Conservation (phyloP, 2,329 filamentous ascomycete genomes). For the Microdochium paspali region DNA sequence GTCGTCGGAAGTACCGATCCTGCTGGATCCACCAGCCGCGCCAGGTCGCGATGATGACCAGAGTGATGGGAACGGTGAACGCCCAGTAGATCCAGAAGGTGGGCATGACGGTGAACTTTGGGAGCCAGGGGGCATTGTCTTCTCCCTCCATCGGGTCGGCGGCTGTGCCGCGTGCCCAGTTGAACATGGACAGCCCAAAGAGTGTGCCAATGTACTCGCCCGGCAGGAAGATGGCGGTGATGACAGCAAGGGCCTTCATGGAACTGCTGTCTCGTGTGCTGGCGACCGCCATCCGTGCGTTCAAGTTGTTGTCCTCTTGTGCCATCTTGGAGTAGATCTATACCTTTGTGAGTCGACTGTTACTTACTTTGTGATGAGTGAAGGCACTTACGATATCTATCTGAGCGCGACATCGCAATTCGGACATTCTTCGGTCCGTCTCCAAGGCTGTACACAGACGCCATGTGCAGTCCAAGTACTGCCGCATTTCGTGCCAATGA, state of each 20-base stretch:
- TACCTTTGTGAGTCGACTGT: slow-evolving; percentile 3
- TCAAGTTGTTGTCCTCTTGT: slow-evolving; percentile 38
- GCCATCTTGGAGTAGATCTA: slow-evolving; percentile 39
- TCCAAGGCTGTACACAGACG: slow-evolving; percentile 33
- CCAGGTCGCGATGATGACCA: slow-evolving; percentile 30
- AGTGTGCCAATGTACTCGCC: slow-evolving; percentile 35
- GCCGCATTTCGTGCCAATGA: slow-evolving; percentile 36
- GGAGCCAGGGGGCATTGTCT: slow-evolving; percentile 16
- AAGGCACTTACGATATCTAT: slow-evolving; percentile 34
- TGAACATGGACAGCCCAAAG: slow-evolving; percentile 37
- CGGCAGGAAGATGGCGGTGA: slow-evolving; percentile 36
- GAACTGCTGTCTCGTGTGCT: slow-evolving; percentile 54
- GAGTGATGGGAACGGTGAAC: slow-evolving; percentile 30
- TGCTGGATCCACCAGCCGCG: slow-evolving; percentile 37
- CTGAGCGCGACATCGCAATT: slow-evolving; percentile 33
- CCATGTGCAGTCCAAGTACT: slow-evolving; percentile 33
- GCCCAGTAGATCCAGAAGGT: slow-evolving; percentile 38
- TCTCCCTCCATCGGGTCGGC: slow-evolving; percentile 19
- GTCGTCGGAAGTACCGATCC: slow-evolving; percentile 34
- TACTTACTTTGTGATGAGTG: too few relatives aligned
- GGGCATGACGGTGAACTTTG: slow-evolving; percentile 23
- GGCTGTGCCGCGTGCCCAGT: slow-evolving; percentile 23
- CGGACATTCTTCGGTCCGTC: slow-evolving; percentile 34
- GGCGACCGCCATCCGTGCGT: slow-evolving; percentile 57
- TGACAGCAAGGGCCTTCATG: slow-evolving; percentile 37